Evolutionary conservation across 306 rosid species (phyloP).

Genomic region (Luffa aegyptiaca): DNA sequence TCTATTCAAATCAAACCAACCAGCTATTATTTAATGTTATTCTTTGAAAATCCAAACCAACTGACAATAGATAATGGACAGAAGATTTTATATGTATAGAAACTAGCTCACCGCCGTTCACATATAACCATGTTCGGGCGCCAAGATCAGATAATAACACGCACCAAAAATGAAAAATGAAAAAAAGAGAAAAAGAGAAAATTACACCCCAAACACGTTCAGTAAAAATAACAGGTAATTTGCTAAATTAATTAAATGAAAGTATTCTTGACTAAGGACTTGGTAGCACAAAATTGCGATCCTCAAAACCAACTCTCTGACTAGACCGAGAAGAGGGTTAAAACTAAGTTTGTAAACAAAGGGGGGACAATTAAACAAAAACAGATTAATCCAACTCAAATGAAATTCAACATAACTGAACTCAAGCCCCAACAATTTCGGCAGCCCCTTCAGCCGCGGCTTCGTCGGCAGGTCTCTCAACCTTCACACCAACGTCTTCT

Average conservation of each 20-base stretch:
- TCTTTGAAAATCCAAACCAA: background rate
- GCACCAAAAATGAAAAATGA: background rate
- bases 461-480: conserved; percentile 82
- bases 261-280: background rate
- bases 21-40: background rate
- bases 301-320: conserved; percentile 6
- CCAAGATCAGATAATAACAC: no score
- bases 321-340: background rate
- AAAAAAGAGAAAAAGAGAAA: background rate
- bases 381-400: conserved; percentile 1
- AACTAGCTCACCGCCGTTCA: background rate
- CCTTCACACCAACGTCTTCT: conserved; percentile 69
- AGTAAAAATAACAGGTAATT: background rate
- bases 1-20: background rate
- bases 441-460: conserved; percentile 35
- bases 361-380: background rate
- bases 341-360: background rate
- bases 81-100: no score
- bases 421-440: conserved; percentile 70
- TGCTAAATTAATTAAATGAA: background rate
- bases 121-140: background rate
- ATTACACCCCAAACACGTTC: background rate
- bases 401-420: conserved; percentile 2
- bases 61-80: background rate
- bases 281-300: conserved; percentile 4